Conservation (phyloP, 2,329 filamentous ascomycete species). For the Epichloe aotearoae region DNA sequence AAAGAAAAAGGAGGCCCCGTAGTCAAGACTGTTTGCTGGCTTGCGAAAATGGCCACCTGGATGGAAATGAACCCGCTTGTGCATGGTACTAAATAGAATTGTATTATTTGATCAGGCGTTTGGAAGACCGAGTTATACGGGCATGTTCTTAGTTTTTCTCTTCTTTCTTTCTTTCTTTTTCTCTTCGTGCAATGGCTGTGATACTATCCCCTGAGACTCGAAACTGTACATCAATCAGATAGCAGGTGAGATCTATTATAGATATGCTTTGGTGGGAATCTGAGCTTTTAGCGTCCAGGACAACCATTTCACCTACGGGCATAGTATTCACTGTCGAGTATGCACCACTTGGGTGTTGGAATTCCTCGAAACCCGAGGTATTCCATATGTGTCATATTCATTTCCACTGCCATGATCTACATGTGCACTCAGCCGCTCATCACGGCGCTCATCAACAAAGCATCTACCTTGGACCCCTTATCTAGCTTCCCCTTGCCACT, state of each 20-base stretch:
- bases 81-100: conserved; percentile 21
- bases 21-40: neutral
- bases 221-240: conserved; percentile 22
- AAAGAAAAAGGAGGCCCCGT: too few relatives aligned
- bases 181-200: conserved; percentile 17
- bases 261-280: conserved; percentile 6
- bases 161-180: neutral
- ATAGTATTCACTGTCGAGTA: too few relatives aligned
- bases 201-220: conserved; percentile 16
- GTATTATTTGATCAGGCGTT: conserved; percentile 26
- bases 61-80: conserved; percentile 5
- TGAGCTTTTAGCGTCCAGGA: neutral
- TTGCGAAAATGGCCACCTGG: neutral
- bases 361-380: too few relatives aligned
- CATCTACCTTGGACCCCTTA: conserved; percentile 61
- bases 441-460: conserved; percentile 58
- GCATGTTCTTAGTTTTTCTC: conserved; percentile 9
- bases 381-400: neutral
- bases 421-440: conserved; percentile 9
- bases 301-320: neutral
- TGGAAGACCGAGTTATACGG: conserved; percentile 22
- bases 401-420: neutral
- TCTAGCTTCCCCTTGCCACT: conserved; percentile 47
- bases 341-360: too few relatives aligned
- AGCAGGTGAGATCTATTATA: conserved; percentile 10